These are phyloP conservation scores for Didymella lethalis DNA, from an alignment of 2,329 filamentous ascomycete species.

Conservation along the genomic window DNA sequence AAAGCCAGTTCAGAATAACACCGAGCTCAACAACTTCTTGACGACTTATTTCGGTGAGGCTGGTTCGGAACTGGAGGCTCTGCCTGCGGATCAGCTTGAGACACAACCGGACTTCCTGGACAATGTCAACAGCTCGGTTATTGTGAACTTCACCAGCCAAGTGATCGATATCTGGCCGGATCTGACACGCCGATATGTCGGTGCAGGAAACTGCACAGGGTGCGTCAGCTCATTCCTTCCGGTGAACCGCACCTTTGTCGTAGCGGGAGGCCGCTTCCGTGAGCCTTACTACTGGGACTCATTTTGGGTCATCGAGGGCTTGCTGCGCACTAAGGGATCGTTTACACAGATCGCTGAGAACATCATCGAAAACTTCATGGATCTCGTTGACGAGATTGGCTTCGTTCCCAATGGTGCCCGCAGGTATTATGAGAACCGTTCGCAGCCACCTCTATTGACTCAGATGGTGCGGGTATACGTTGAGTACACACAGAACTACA, in stretches of 20 bases:
- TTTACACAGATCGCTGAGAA: conserved; percentile 71
- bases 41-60: conserved; percentile 68
- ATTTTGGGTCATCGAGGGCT: conserved; percentile 72
- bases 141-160: conserved; percentile 67
- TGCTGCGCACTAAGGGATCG: conserved; percentile 69
- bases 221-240: conserved; percentile 73
- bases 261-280: conserved; percentile 74
- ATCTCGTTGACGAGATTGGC: conserved; percentile 69
- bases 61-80: conserved; percentile 67
- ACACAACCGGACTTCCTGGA: conserved; percentile 66
- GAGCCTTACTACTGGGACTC: conserved; percentile 78
- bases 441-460: conserved; percentile 70
- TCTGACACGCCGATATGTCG: conserved; percentile 67
- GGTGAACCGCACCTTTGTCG: conserved; percentile 72
- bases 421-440: conserved; percentile 72
- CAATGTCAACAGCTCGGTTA: conserved; percentile 64
- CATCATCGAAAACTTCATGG: conserved; percentile 74
- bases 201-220: conserved; percentile 57
- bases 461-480: conserved; percentile 72
- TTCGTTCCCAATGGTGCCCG: conserved; percentile 75
- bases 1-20: conserved; percentile 70
- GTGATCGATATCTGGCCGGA: conserved; percentile 76
- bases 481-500: conserved; percentile 69
- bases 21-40: conserved; percentile 69
- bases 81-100: conserved; percentile 60